phyloP scores from a whole-genome alignment of 768 basidiomycete species.

The Termitomyces sp. region DNA sequence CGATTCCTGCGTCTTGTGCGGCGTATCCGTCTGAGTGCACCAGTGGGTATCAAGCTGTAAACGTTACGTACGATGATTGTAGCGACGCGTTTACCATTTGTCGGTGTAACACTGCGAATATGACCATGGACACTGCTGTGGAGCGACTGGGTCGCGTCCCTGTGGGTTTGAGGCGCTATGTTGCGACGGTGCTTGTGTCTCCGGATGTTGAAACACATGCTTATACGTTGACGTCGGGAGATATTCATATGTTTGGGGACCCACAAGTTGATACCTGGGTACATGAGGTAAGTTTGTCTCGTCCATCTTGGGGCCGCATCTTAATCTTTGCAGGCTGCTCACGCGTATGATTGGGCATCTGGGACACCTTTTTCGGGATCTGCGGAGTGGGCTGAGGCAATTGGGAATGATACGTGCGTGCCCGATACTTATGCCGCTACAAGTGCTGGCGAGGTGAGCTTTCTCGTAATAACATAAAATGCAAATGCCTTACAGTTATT shows the following conservation, averaged over 20 bases:
- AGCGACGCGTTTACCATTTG: slow-evolving; percentile 25
- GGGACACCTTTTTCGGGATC: slow-evolving; percentile 20
- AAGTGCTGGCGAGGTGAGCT: slow-evolving; percentile 26
- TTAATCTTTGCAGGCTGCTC: slow-evolving; percentile 21
- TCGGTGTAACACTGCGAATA: slow-evolving; percentile 26
- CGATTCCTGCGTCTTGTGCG: slow-evolving; percentile 17
- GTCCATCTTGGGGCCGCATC: not conserved
- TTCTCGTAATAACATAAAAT: not conserved
- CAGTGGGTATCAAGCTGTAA: slow-evolving; percentile 21
- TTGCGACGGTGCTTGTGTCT: slow-evolving; percentile 22
- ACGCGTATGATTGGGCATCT: slow-evolving; percentile 31
- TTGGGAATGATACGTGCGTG: slow-evolving; percentile 27
- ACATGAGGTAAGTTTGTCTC: slow-evolving; percentile 27
- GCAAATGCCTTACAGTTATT: not conserved
- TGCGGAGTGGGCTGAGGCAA: slow-evolving; percentile 21
- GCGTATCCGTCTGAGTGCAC: slow-evolving; percentile 20
- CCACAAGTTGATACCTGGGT: slow-evolving; percentile 26
- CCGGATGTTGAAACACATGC: slow-evolving; percentile 22
- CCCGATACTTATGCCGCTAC: slow-evolving; percentile 29
- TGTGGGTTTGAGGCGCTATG: slow-evolving; percentile 30
- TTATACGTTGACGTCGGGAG: slow-evolving; percentile 31
- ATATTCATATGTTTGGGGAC: slow-evolving; percentile 30
- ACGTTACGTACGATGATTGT: slow-evolving; percentile 29
- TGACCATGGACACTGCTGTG: slow-evolving; percentile 26
- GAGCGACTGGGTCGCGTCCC: slow-evolving; percentile 28